Evolutionary conservation across 106 monocot genomes (phyloP).

Genomic region (Phalaenopsis aphrodite): DNA sequence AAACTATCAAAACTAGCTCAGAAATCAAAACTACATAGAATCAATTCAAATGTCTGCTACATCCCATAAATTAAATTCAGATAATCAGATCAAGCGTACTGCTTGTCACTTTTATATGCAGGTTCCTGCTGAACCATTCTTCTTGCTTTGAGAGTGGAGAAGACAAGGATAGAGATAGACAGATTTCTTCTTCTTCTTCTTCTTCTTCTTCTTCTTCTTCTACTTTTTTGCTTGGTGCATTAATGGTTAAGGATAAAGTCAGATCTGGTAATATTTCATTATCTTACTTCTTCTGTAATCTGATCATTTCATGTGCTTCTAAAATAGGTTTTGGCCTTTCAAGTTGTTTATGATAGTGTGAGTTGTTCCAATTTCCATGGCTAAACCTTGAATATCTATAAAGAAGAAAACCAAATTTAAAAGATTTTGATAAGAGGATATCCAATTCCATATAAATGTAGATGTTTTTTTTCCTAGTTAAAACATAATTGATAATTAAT

Average conservation of each 20-base stretch:
- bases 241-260: slow-evolving; percentile 21
- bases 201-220: slow-evolving; percentile 17
- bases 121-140: not conserved
- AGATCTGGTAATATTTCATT: slow-evolving; percentile 17
- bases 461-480: not conserved
- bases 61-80: slow-evolving; percentile 18
- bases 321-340: no score
- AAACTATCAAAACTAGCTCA: no score
- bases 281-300: not conserved
- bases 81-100: slow-evolving; percentile 44
- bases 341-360: no score
- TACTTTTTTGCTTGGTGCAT: slow-evolving; percentile 3
- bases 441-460: no score
- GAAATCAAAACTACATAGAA: no score
- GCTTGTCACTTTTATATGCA: slow-evolving; percentile 21
- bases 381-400: no score
- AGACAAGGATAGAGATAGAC: slow-evolving; percentile 32
- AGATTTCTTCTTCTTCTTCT: slow-evolving; percentile 15
- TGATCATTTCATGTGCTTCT: not conserved
- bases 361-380: no score
- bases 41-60: no score
- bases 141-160: slow-evolving; percentile 15
- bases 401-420: no score
- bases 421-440: not conserved
- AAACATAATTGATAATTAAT: no score